Evolutionary conservation across 345 rosid species (phyloP).

Genomic region (Hibiscus trionum): DNA sequence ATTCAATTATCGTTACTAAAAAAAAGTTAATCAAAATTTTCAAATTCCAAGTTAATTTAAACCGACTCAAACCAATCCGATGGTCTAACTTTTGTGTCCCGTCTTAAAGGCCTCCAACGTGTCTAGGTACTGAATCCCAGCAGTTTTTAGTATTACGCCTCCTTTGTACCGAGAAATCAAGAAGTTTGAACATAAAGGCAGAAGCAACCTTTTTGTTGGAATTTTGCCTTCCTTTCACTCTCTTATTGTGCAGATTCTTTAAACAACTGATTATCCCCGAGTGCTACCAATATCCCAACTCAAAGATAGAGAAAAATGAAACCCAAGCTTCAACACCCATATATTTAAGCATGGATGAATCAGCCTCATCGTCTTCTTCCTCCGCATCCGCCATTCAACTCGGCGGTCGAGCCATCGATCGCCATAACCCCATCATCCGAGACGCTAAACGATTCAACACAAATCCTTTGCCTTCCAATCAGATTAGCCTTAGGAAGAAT

Average conservation of each 20-base stretch:
- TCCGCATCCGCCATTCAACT: conserved; percentile 23
- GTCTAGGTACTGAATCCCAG: too few species aligned
- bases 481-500: conserved; percentile 26
- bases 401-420: conserved; percentile 69
- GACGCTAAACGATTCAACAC: conserved; percentile 49
- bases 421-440: conserved; percentile 78
- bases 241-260: conserved; percentile 25
- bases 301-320: conserved; percentile 20
- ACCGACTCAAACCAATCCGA: too few species aligned
- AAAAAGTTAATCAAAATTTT: too few species aligned
- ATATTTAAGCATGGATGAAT: conserved; percentile 51
- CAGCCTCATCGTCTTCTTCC: conserved; percentile 23
- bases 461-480: conserved; percentile 32
- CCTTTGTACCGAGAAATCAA: too few species aligned
- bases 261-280: conserved; percentile 15
- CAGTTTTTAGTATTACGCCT: too few species aligned
- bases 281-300: conserved; percentile 10
- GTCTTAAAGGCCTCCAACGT: too few species aligned
- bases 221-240: conserved; percentile 15
- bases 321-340: conserved; percentile 65
- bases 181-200: conserved; percentile 12
- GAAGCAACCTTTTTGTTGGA: conserved; percentile 15
- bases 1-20: too few species aligned
- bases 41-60: too few species aligned
- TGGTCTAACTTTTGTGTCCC: too few species aligned